Base-by-base conservation (phyloP, 2,329 filamentous ascomycete genomes). In the Colletotrichum salicis region DNA sequence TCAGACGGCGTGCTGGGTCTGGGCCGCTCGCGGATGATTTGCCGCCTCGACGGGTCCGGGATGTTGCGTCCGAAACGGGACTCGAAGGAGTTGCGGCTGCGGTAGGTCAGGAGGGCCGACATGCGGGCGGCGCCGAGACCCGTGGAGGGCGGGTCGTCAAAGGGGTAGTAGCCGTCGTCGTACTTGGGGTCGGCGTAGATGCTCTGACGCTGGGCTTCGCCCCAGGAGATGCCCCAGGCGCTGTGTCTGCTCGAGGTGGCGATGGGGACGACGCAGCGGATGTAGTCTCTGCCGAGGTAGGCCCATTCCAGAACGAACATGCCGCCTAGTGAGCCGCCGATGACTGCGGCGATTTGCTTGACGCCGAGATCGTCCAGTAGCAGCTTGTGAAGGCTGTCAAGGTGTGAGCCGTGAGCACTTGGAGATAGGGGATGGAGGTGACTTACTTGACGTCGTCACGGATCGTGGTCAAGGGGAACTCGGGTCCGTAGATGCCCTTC, bases 161-260 rank as follows among this genome's bases (percentile, higher is more conserved):
- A 97, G 1, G 90, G 78, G 80, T 98, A 99, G 83, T 98, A 98
- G 56, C 96, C 96, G 78, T 98, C 95, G 73, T 98, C 95, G 81
- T 99, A 99, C 84, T 98, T 98, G 37, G 96, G 96, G 80, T 99
- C 96, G 51, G 94, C 95, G 83, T 98, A 99, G 80, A 99, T 98
- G 87, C 93, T 95, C 83, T 96, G 94, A 63, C 94, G 88, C 81
- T 97, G 94, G 4, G 94, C 94, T 80, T 96, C 94, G 54, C 93
- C 94, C 94, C 94, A 97, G 82, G 93, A 95, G 78, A 96, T 97
- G 29, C 94, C 92, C 94, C 94, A 97, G 5, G 94, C 94, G 77
- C 93, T 96, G 81, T 96, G 94, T 54, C 92, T 87, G 76, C 93
- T 94, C 8, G 94, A 96, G 6, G 94, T 96, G 27, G 94, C 94